Evolutionary conservation across 441 rosid genomes (phyloP).

Genomic region (Syzygium syzygioides): DNA sequence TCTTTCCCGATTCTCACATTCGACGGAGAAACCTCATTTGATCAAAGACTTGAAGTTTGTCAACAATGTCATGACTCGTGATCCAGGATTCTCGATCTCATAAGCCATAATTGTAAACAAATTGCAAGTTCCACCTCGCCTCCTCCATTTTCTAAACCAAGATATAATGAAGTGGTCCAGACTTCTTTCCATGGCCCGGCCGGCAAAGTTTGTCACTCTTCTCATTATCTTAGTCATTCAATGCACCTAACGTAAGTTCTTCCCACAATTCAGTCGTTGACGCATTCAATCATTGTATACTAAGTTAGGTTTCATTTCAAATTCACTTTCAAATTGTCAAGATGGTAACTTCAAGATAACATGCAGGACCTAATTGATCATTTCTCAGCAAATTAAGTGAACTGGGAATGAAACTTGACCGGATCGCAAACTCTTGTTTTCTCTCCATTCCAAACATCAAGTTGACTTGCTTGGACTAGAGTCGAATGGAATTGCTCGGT

Average conservation of each 20-base stretch:
- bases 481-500: not conserved
- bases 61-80: not conserved
- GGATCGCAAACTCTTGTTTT: not conserved
- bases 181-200: not conserved
- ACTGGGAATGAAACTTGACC: not conserved
- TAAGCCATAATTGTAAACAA: not conserved
- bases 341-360: not conserved
- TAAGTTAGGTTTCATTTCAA: not conserved
- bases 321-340: not conserved
- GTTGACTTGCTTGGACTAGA: not conserved
- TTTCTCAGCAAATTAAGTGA: not conserved
- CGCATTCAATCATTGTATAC: not conserved
- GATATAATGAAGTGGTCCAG: not conserved
- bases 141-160: not conserved
- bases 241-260: not conserved
- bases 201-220: not conserved
- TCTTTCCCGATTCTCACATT: not conserved
- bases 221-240: not conserved
- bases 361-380: not conserved
- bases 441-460: not conserved
- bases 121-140: not conserved
- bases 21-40: not conserved
- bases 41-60: not conserved
- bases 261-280: not conserved
- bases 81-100: not conserved